Evolutionary conservation across 2,329 filamentous ascomycete species (phyloP).

Genomic region (Arthrobotrys sphaeroides): DNA sequence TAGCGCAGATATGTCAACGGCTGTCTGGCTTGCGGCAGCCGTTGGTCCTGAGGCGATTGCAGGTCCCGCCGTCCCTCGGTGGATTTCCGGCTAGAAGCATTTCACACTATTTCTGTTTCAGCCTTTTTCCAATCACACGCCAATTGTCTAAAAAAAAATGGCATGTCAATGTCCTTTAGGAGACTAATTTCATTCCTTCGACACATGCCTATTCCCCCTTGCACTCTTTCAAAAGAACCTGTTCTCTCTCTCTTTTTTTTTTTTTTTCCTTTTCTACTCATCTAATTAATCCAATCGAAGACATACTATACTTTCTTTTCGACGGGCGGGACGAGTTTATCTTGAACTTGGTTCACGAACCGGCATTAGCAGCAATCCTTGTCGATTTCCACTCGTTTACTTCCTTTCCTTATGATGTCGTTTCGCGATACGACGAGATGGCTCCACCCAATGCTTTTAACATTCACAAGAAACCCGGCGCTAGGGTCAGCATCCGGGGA

Average conservation of each 20-base stretch:
- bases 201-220: background rate
- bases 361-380: background rate
- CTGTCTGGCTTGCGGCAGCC: too few species aligned
- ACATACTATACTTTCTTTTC: too few species aligned
- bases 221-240: background rate
- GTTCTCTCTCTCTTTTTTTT: too few species aligned
- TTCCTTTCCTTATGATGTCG: conserved; percentile 23
- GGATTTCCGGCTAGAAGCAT: background rate
- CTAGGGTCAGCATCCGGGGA: background rate
- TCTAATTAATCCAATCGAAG: background rate
- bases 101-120: conserved; percentile 14
- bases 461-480: background rate
- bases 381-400: conserved; percentile 6
- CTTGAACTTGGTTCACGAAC: background rate
- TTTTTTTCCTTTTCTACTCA: background rate
- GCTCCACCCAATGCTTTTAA: conserved; percentile 6
- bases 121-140: background rate
- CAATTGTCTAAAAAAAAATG: conserved; percentile 12
- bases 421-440: conserved; percentile 16
- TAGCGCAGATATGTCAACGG: too few species aligned
- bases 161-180: background rate
- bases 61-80: background rate
- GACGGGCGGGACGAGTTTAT: background rate
- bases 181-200: background rate
- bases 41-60: background rate